These are phyloP conservation scores for Calonectria pauciramosa DNA, from an alignment of 2,329 filamentous ascomycete species.

Conservation along the genomic window DNA sequence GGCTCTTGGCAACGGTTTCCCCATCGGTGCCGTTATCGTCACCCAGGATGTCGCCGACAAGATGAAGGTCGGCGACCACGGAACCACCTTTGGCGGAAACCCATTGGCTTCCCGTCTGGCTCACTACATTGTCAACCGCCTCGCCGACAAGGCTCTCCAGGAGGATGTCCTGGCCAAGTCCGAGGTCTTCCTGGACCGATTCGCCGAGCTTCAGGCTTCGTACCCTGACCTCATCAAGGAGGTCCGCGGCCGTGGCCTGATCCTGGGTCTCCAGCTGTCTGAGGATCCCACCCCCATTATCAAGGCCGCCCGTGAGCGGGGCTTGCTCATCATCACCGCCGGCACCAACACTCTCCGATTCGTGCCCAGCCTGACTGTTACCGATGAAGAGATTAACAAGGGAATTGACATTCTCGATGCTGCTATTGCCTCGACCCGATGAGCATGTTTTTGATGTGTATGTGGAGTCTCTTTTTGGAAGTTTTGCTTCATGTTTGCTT, in stretches of 20 bases:
- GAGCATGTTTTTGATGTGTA: slow-evolving; percentile 15
- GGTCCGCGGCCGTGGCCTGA: slow-evolving; percentile 85
- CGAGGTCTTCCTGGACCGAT: slow-evolving; percentile 61
- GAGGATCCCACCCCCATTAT: slow-evolving; percentile 81
- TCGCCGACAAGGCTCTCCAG: slow-evolving; percentile 80
- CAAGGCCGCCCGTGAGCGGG: slow-evolving; percentile 88
- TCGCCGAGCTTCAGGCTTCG: slow-evolving; percentile 60
- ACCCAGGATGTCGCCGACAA: slow-evolving; percentile 56
- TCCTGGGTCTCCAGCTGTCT: slow-evolving; percentile 87
- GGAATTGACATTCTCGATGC: slow-evolving; percentile 83
- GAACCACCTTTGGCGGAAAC: slow-evolving; percentile 95
- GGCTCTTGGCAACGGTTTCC: slow-evolving; percentile 95
- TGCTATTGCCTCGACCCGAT: slow-evolving; percentile 64
- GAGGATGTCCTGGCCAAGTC: slow-evolving; percentile 77
- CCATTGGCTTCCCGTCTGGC: slow-evolving; percentile 87
- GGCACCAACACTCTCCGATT: slow-evolving; percentile 94
- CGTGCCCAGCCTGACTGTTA: slow-evolving; percentile 88
- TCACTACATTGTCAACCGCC: slow-evolving; percentile 84
- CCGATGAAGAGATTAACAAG: slow-evolving; percentile 82
- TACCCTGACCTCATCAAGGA: slow-evolving; percentile 82
- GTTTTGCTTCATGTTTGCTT: background rate
- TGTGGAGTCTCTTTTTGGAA: background rate
- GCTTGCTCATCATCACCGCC: slow-evolving; percentile 90
- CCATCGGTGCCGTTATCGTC: slow-evolving; percentile 80
- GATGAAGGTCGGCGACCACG: slow-evolving; percentile 80